Evolutionary conservation across 805 yeast genomes (phyloP).

Genomic region (Lipomyces sp.): DNA sequence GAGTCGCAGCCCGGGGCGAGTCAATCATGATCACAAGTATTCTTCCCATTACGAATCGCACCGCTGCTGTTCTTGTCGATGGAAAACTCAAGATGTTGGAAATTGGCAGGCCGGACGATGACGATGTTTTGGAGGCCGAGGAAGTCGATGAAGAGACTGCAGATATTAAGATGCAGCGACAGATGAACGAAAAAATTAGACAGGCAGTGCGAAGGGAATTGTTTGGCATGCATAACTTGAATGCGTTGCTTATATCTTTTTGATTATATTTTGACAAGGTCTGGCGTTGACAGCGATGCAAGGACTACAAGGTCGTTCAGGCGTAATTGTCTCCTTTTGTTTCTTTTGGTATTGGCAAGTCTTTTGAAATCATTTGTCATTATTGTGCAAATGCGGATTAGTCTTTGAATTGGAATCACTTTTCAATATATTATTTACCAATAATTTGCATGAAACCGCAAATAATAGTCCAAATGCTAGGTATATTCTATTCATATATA

Average conservation of each 20-base stretch:
- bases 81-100: conserved; percentile 19
- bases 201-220: conserved; percentile 31
- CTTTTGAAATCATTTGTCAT: too few relatives aligned
- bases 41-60: conserved; percentile 12
- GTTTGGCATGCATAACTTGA: conserved; percentile 30
- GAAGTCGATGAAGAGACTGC: conserved; percentile 5
- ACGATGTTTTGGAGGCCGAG: neutral
- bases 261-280: neutral
- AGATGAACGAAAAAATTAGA: conserved; percentile 21
- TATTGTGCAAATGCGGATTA: too few relatives aligned
- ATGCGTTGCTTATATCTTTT: conserved; percentile 27
- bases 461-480: neutral
- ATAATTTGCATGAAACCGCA: neutral
- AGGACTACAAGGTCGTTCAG: neutral
- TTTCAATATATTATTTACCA: neutral
- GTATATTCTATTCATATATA: neutral
- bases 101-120: conserved; percentile 17
- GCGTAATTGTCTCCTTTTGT: neutral
- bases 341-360: neutral
- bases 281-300: neutral
- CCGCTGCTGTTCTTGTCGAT: conserved; percentile 22
- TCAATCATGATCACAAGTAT: conserved; percentile 25
- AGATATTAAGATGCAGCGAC: conserved; percentile 9
- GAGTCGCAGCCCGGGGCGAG: neutral
- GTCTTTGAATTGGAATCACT: neutral